These are phyloP conservation scores for Cryphonectria carpinicola DNA, from an alignment of 2,329 filamentous ascomycete species.

Conservation along the genomic window DNA sequence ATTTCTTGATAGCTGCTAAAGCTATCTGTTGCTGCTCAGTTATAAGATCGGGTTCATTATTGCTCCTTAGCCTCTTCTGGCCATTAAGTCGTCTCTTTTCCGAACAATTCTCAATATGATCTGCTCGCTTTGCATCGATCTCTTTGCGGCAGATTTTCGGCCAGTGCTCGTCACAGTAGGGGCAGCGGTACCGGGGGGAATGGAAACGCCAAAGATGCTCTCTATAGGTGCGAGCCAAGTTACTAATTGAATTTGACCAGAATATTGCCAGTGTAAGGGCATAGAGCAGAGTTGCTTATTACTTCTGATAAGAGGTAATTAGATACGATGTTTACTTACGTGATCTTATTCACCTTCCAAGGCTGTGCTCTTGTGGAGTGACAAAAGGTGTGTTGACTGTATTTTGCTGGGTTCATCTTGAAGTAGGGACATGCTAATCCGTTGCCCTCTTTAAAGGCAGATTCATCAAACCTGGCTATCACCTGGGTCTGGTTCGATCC, in stretches of 20 bases:
- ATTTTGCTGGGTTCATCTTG: not conserved
- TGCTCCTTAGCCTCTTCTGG: not conserved
- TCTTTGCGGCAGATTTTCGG: not conserved
- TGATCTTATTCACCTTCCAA: not conserved
- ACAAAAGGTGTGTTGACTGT: not conserved
- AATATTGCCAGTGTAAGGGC: not conserved
- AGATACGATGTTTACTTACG: not conserved
- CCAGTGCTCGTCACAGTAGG: not conserved
- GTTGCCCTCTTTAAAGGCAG: not conserved
- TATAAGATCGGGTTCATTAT: not conserved
- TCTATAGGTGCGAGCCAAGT: not conserved
- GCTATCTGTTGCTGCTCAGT: not conserved
- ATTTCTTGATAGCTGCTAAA: not conserved
- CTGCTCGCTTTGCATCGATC: not conserved
- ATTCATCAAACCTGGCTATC: not conserved
- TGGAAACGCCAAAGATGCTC: constrained; percentile 3
- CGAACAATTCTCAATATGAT: not conserved
- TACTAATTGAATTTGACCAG: not conserved
- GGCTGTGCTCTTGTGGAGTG: not conserved
- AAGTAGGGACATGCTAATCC: constrained; percentile 12
- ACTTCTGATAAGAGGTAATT: not conserved
- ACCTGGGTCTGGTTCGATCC: not conserved
- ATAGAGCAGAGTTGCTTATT: not conserved
- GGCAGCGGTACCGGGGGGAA: not conserved
- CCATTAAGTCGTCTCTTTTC: not conserved